Evolutionary conservation across 1,139 yeast genomes (phyloP).

Genomic region (Candida albicans): DNA sequence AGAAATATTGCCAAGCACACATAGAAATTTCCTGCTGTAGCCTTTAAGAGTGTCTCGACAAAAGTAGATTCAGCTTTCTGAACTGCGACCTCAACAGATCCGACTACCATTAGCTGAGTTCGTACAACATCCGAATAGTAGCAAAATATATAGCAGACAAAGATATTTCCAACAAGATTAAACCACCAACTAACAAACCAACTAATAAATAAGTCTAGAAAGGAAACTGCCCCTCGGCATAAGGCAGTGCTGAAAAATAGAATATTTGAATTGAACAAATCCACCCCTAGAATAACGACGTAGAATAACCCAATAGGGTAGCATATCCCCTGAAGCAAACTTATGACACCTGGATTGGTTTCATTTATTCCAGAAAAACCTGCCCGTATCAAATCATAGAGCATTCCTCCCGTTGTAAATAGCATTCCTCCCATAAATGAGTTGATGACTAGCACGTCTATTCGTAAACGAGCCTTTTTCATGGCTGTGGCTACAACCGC

Average conservation of each 20-base stretch:
- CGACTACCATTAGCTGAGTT: slow-evolving; percentile 38
- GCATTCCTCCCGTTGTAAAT: slow-evolving; percentile 74
- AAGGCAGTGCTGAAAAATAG: slow-evolving; percentile 68
- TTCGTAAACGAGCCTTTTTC: slow-evolving; percentile 70
- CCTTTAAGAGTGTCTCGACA: slow-evolving; percentile 60
- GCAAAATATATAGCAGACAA: slow-evolving; percentile 64
- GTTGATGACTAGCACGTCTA: slow-evolving; percentile 58
- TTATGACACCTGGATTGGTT: slow-evolving; percentile 54
- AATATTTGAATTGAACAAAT: slow-evolving; percentile 70
- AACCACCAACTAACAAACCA: slow-evolving; percentile 71
- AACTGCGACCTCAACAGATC: slow-evolving; percentile 48
- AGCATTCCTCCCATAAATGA: slow-evolving; percentile 70
- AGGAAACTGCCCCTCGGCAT: slow-evolving; percentile 65
- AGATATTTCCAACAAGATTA: slow-evolving; percentile 62
- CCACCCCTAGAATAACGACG: slow-evolving; percentile 73
- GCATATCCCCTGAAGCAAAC: slow-evolving; percentile 53
- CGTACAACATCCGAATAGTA: slow-evolving; percentile 51
- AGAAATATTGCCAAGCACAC: slow-evolving; percentile 74
- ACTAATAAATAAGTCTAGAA: slow-evolving; percentile 60
- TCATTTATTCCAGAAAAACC: slow-evolving; percentile 43
- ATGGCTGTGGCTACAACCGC: slow-evolving; percentile 82
- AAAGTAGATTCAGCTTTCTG: slow-evolving; percentile 50
- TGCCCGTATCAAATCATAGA: slow-evolving; percentile 56
- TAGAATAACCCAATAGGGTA: slow-evolving; percentile 72
- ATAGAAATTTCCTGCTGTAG: slow-evolving; percentile 72